A percentile compares a stretch with the other conserved stretches of the same genome.
phyloP scores from a whole-genome alignment of 1,139 yeast species.

The Entelexis paramagnoliae region DNA sequence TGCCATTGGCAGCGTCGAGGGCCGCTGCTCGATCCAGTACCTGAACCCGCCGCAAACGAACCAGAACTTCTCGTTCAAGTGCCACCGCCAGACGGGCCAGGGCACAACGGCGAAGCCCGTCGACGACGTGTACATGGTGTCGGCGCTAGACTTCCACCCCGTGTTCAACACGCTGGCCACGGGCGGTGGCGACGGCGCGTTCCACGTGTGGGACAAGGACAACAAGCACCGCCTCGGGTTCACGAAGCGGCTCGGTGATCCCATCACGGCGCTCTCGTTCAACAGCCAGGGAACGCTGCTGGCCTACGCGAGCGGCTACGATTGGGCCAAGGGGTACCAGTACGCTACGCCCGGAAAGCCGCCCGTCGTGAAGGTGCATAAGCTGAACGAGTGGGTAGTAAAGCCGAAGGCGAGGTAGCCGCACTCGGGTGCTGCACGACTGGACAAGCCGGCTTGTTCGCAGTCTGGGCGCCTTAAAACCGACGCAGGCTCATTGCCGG shows the following conservation, averaged over 20 bases:
- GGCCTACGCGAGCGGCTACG: constrained; percentile 90
- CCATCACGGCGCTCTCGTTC: constrained; percentile 61
- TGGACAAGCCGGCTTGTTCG: neutral
- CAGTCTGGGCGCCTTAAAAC: too few relatives aligned
- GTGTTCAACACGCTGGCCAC: constrained; percentile 82
- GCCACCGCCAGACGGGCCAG: constrained; percentile 55
- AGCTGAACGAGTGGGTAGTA: constrained; percentile 76
- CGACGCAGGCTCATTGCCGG: too few relatives aligned
- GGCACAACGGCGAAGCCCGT: constrained; percentile 35
- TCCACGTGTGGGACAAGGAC: constrained; percentile 95
- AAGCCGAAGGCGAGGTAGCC: constrained; percentile 45
- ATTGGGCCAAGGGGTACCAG: constrained; percentile 79
- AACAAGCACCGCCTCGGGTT: constrained; percentile 79
- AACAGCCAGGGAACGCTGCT: constrained; percentile 73
- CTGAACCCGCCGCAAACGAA: constrained; percentile 72
- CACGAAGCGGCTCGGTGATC: constrained; percentile 61
- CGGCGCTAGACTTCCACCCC: constrained; percentile 80
- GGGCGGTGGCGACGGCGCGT: constrained; percentile 90
- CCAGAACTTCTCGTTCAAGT: constrained; percentile 76
- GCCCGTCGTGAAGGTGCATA: constrained; percentile 67
- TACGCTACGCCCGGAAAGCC: constrained; percentile 70
- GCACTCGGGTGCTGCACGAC: neutral
- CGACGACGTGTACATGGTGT: constrained; percentile 60
- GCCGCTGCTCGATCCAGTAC: constrained; percentile 94
- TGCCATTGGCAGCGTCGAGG: constrained; percentile 90